Evolutionary conservation across 2,329 filamentous ascomycete genomes (phyloP), one percentile per base, ranked within the genome.

Genomic region (Chrysosporium queenslandicum): DNA sequence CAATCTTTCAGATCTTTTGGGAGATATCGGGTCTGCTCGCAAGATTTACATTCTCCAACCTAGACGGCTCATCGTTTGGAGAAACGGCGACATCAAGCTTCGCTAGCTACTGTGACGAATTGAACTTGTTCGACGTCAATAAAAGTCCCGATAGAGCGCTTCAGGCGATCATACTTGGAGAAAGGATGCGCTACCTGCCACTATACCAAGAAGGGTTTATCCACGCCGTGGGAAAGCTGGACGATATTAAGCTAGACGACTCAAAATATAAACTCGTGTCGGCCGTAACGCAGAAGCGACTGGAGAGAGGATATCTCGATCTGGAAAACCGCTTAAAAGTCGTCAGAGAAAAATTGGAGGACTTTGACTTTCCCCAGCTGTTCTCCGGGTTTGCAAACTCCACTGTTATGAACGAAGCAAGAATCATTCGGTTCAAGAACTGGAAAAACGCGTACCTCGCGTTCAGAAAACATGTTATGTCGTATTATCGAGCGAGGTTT

Each of bases 141-240:
- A 73, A 79, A 55, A 94, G 87, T 64, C 79, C 85, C 23, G 88
- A 95, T 64, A 94, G 92, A 75, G 95, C 87, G 0, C 76, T 97
- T 21, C 88, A 97, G 68, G 86, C 84, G 0, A 77, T 97, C 43
- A 78, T 97, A n/a, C 74, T 98, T 9, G 90, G 87, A 52, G 91
- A 98, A 70, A 80, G 80, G 34, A 86, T 97, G 82, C 83, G 83
- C 53, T 94, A 80, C 45, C 80, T 84, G 61, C 77, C 83, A 6
- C 77, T 98, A 2, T 97, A 94, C 69, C 87, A 87, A 54, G 89
- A 96, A 67, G 88, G 87, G 0, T 97, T 96, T 63, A 82, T 89
- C 4, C 92, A 97, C 66, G 88, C 84, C 0, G 88, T 87, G 8
- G 92, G 91, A 46, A 94, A 92, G 68, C 87, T 78, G 57, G 75